These are phyloP conservation scores for Fusarium tjaetaba DNA, from an alignment of 2,329 filamentous ascomycete species.

Conservation along the genomic window DNA sequence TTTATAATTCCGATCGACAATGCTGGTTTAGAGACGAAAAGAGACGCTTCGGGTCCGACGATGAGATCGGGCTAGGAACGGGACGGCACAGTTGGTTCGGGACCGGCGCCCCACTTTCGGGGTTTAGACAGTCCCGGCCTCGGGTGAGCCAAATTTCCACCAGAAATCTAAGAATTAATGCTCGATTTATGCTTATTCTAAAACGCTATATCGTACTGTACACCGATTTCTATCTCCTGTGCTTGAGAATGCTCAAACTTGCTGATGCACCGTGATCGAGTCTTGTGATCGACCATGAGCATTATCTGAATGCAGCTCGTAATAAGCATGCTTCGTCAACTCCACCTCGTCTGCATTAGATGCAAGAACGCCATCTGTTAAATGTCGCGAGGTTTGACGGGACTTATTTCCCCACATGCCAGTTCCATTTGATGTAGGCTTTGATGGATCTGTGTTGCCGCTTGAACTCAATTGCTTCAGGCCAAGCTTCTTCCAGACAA, in stretches of 20 bases:
- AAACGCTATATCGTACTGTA: neutral
- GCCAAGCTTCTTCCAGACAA: neutral
- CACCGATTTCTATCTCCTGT: fast-evolving
- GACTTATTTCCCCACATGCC: neutral
- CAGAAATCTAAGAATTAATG: too few species aligned
- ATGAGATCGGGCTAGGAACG: too few species aligned
- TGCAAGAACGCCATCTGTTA: neutral
- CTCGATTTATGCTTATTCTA: neutral
- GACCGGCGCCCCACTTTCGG: neutral
- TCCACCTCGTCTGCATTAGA: neutral
- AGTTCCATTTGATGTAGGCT: fast-evolving
- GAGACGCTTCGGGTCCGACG: neutral
- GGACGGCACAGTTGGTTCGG: neutral
- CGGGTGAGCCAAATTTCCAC: neutral
- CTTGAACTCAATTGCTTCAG: neutral
- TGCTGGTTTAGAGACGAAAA: neutral
- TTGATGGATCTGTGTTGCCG: neutral
- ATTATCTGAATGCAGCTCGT: neutral
- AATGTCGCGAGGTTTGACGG: neutral
- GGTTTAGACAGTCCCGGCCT: neutral
- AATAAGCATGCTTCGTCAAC: neutral
- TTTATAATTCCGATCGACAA: neutral
- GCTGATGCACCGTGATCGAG: neutral
- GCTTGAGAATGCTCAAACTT: neutral
- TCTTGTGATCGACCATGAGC: neutral